A percentile compares a stretch with the other conserved stretches of the same genome.
These are phyloP conservation scores for Wickerhamiella occidentalis DNA, from an alignment of 805 yeast genomes.

Conservation along the genomic window DNA sequence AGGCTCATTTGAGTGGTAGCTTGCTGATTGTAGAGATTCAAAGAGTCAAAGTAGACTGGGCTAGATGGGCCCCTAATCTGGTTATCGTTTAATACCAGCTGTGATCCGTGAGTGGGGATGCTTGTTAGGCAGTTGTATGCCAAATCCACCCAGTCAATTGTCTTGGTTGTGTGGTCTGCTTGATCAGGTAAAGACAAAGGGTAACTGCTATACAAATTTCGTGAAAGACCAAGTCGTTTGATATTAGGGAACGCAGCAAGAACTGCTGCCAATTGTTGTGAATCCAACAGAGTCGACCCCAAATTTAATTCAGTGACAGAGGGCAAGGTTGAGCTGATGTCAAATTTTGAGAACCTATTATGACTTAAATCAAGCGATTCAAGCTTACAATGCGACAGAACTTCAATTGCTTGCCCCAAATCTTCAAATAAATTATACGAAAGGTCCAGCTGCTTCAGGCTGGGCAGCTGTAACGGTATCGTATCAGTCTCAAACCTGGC, in stretches of 20 bases:
- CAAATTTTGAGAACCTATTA: conserved; percentile 23
- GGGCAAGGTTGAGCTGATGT: conserved; percentile 18
- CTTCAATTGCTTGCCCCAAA: conserved; percentile 30
- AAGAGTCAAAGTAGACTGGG: background rate
- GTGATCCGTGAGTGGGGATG: background rate
- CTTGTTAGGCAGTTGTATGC: conserved; percentile 30
- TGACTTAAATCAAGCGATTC: conserved; percentile 36
- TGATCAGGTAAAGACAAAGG: conserved; percentile 18
- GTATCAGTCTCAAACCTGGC: background rate
- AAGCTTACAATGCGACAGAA: conserved; percentile 25
- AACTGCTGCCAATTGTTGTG: conserved; percentile 1
- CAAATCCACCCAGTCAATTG: conserved; percentile 25
- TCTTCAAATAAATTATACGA: conserved; percentile 44
- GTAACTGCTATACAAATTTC: conserved; percentile 30
- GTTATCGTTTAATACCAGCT: conserved; percentile 1
- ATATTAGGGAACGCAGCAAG: conserved; percentile 14
- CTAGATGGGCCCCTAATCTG: background rate
- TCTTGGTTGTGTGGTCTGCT: too few relatives aligned
- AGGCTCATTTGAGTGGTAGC: conserved; percentile 27
- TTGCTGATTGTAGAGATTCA: conserved; percentile 6
- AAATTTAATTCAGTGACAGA: conserved; percentile 27
- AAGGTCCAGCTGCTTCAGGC: conserved; percentile 37
- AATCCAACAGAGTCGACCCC: conserved; percentile 25
- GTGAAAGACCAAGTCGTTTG: conserved; percentile 14
- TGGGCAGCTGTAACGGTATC: background rate